Evolutionary conservation across 495 filamentous ascomycete genomes (phyloP), one percentile per base, ranked within the genome.

Genomic region (Penicillium cosmopolitanum): DNA sequence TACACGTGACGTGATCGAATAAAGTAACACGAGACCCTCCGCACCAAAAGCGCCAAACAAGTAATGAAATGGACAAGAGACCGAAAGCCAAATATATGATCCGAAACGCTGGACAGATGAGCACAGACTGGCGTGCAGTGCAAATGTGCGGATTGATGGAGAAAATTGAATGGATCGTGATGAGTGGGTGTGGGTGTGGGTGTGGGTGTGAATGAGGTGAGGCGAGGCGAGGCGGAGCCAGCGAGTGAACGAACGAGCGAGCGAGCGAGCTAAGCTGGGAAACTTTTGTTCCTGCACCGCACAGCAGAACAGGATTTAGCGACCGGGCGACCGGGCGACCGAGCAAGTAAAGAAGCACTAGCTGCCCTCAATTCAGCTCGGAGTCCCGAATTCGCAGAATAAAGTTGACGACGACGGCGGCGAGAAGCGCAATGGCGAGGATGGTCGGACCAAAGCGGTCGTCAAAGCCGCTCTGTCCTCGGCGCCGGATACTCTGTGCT

Each of bases 381-480:
- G 64, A 71, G 68, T 87, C 85, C 15, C 81, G 81, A 70, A 97
- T 85, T 58, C 94, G 83, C 70, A 98, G 77, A 12, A 96, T 87
- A 73, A 98, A 97, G 77, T 98, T 98, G 56, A 97, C 90, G 18
- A 96, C 78, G 1, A 98, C 90, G 4, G 93, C 95, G 13, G 89
- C 83, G 56, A 96, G 74, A 57, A 98, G 74, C 16, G 91, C 88
- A 63, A 97, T 80, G 33, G 94, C 89, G 70, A 99, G 71, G 35
- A 98, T 84, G 2, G 92, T 96, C 9, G 95, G 95, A 5, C 95
- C 95, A 62, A 94, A 91, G 19, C 92, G 84, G 78, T 99, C 95
- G 66, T 99, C 96, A 71, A 98, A 97, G 23, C 94, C 95, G 11
- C 90, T 92, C 77, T 96, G 92, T 9, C 96, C 96, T 34, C 94